Evolutionary conservation across 1,139 yeast genomes (phyloP).

Genomic region (Pichiaceae sp.): DNA sequence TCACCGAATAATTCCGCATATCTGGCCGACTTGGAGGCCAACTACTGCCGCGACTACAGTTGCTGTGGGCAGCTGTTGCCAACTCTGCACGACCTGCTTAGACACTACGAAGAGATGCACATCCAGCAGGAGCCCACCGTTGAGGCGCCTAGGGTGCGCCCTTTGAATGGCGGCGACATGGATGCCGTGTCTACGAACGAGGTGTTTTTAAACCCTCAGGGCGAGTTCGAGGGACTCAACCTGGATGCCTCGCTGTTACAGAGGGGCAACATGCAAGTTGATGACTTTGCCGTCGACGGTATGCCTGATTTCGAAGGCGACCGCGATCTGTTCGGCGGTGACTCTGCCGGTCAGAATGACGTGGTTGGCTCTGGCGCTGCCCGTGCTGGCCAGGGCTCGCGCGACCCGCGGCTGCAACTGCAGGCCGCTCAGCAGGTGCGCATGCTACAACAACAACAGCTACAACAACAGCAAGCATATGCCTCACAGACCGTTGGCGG

Average conservation of each 20-base stretch:
- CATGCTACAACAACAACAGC: slow-evolving; percentile 2
- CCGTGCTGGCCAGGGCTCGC: not conserved
- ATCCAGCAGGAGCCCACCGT: slow-evolving; percentile 44
- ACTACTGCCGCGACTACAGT: slow-evolving; percentile 91
- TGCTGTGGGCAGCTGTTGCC: slow-evolving; percentile 94
- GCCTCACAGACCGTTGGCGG: not conserved
- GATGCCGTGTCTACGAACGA: slow-evolving; percentile 67
- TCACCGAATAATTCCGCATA: slow-evolving; percentile 63
- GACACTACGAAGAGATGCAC: slow-evolving; percentile 96
- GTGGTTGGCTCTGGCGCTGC: not conserved
- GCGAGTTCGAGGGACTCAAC: slow-evolving; percentile 1
- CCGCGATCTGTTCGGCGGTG: slow-evolving; percentile 5
- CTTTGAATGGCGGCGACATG: slow-evolving; percentile 29
- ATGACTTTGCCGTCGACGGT: slow-evolving; percentile 9
- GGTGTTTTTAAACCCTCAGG: slow-evolving; percentile 46
- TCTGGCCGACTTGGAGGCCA: slow-evolving; percentile 87
- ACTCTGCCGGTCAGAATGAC: not conserved
- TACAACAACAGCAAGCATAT: slow-evolving; percentile 4
- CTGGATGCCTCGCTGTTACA: not conserved
- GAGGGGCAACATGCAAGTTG: slow-evolving; percentile 1
- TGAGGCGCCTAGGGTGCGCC: slow-evolving; percentile 29
- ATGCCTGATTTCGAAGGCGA: slow-evolving; percentile 7
- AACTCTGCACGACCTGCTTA: slow-evolving; percentile 81
- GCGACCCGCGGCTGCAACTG: not conserved
- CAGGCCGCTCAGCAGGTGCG: not conserved